Base-by-base conservation (phyloP, 805 yeast genomes). In the Cyberlindnera saturnus region DNA sequence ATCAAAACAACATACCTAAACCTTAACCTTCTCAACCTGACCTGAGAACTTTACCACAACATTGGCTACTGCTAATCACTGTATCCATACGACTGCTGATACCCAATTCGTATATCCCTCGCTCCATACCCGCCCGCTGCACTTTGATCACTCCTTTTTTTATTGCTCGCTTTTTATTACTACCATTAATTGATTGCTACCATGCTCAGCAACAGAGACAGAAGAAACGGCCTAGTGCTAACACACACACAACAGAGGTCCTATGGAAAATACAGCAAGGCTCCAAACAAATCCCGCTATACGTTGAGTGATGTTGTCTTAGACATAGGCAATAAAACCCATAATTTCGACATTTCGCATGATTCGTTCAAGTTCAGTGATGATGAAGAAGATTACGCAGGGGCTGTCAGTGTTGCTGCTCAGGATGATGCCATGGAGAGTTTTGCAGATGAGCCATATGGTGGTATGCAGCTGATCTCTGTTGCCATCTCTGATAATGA, bases 401-500 rank as follows among this genome's bases (percentile, higher is more conserved):
- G 32, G 16, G 36, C 26, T 8, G 16, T 14, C 28, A 6, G 36
- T 30, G 42, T 18, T 6, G 42, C 37, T 11, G 46, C 36, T 16
- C 34, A 37, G 2, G 51, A 43, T 10, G 45, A 42, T 10, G 34
- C 37, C 11, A 33, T 47, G 15, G 52, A 46, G 13, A 55, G 47
- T 20, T 18, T 53, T 20, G 42, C 44, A 19, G 60, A 53, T 39
- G 43, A 46, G 11, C 55, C 56, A 3, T 56, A 51, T 39, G 45
- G 53, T 2, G 41, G 38, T 15, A 38, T 56, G 3, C 53, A 47
- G 18, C 29, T 56, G 8, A 44, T 57, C n/a, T 44, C 45, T 18
- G 43, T 57, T 34, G 53, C 58, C 3, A 49, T 57, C 5, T 51
- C 58, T 10, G 61, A 57, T 39, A 49, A 56, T 23, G 61, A 57